A percentile compares a stretch with the other conserved stretches of the same genome.
Conservation (phyloP, 306 rosid species). For the Gleditsia sinensis region DNA sequence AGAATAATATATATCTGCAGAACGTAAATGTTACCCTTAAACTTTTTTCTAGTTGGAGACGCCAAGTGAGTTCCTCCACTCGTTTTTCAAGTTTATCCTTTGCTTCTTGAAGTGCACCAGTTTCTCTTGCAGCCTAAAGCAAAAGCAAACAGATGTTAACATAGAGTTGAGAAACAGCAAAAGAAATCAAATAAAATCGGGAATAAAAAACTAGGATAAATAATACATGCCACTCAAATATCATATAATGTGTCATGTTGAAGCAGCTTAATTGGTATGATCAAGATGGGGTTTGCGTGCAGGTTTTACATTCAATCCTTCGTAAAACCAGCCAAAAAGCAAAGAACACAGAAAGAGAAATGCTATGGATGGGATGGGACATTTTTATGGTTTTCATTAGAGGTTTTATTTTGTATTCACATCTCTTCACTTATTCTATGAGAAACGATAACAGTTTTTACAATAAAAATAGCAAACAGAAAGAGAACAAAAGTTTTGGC, state of each 20-base stretch:
- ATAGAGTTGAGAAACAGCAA: conserved; percentile 16
- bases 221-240: conserved; percentile 17
- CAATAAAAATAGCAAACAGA: conserved; percentile 1
- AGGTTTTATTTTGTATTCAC: neutral
- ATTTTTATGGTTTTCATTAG: neutral
- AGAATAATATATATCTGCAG: conserved; percentile 30
- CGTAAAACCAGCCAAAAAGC: neutral
- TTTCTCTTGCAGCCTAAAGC: conserved; percentile 81
- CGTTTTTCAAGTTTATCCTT: conserved; percentile 82
- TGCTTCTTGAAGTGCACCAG: conserved; percentile 89
- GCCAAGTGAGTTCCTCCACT: conserved; percentile 91
- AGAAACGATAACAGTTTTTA: neutral
- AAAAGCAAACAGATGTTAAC: conserved; percentile 36
- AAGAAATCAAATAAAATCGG: neutral
- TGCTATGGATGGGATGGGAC: neutral
- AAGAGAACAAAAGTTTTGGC: conserved; percentile 8
- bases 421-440: neutral
- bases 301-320: neutral
- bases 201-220: neutral
- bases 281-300: neutral
- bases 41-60: conserved; percentile 84
- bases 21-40: conserved; percentile 62
- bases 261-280: conserved; percentile 11
- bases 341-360: neutral
- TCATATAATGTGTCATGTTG: conserved; percentile 6